Conservation (phyloP, 257 asterid genomes). For the Ilex aquifolium region DNA sequence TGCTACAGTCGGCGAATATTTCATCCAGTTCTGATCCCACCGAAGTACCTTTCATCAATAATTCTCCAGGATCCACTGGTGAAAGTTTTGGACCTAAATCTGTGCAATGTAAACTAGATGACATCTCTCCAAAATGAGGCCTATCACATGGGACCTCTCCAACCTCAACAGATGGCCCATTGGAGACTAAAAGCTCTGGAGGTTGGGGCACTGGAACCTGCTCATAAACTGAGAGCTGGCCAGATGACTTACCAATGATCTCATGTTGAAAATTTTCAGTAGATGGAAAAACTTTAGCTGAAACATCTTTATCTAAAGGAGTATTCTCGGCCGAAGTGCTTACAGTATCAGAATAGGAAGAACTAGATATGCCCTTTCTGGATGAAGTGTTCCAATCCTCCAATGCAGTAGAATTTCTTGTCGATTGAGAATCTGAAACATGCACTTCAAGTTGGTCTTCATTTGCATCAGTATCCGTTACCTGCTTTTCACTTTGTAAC, state of each 20-base stretch:
- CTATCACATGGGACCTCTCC: constrained; percentile 20
- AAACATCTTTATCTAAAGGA: constrained; percentile 17
- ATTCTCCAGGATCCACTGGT: constrained; percentile 29
- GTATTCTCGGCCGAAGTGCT: constrained; percentile 32
- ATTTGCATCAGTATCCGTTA: constrained; percentile 26
- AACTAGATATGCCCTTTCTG: constrained; percentile 34
- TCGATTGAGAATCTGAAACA: constrained; percentile 59
- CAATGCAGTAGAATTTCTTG: constrained; percentile 46
- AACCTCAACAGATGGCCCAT: constrained; percentile 11
- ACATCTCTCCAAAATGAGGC: constrained; percentile 33
- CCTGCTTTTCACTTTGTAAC: constrained; percentile 24
- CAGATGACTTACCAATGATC: constrained; percentile 15
- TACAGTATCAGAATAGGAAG: constrained; percentile 31
- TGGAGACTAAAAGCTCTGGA: constrained; percentile 22
- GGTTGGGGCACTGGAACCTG: constrained; percentile 14
- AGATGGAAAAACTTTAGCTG: constrained; percentile 16
- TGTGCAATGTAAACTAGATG: constrained; percentile 23
- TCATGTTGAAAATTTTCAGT: constrained; percentile 26
- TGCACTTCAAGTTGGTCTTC: constrained; percentile 32
- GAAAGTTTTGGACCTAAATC: constrained; percentile 23
- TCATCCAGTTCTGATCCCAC: constrained; percentile 24
- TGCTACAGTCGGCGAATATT: constrained; percentile 11
- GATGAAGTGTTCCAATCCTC: constrained; percentile 34
- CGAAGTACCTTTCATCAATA: constrained; percentile 19
- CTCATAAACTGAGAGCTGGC: constrained; percentile 19